A percentile compares a stretch with the other conserved stretches of the same genome.
These are phyloP conservation scores for Medicago lupulina DNA, from an alignment of 306 rosid species.

Conservation along the genomic window DNA sequence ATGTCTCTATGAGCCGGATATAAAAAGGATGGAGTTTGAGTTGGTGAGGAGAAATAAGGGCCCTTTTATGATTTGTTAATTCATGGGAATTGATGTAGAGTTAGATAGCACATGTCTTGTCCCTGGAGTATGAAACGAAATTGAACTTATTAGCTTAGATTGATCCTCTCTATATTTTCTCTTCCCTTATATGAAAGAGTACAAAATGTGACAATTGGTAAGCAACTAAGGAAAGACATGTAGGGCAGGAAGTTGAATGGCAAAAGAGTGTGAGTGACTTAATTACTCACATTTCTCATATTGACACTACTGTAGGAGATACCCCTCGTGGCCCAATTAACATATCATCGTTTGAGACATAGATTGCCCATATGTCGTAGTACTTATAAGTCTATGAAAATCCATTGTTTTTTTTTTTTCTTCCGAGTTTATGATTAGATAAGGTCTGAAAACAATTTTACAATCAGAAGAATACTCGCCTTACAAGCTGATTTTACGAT, in stretches of 20 bases:
- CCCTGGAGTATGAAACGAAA: constrained; percentile 8
- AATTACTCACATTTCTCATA: background rate
- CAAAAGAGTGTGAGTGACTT: background rate
- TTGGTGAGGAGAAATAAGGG: constrained; percentile 35
- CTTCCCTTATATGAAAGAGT: constrained; percentile 1
- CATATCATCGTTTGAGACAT: background rate
- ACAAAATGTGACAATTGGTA: background rate
- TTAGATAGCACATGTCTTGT: constrained; percentile 59
- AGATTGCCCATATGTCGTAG: background rate
- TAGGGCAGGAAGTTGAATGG: constrained; percentile 22
- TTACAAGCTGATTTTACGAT: no score
- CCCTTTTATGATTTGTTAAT: constrained; percentile 21
- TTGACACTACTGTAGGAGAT: background rate
- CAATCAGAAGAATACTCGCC: no score
- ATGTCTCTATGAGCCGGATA: constrained; percentile 23
- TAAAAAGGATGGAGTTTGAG: constrained; percentile 1
- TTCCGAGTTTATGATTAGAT: no score
- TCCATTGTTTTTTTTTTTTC: background rate
- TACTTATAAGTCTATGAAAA: background rate
- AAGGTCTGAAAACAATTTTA: no score
- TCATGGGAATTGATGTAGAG: constrained; percentile 26
- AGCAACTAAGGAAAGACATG: constrained; percentile 36
- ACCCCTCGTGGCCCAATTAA: background rate
- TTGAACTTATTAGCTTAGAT: constrained; percentile 30
- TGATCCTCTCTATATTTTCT: constrained; percentile 1